Evolutionary conservation across 1,139 yeast genomes (phyloP), one percentile per base, ranked within the genome.

Genomic region (Magnusiomyces starmeri): DNA sequence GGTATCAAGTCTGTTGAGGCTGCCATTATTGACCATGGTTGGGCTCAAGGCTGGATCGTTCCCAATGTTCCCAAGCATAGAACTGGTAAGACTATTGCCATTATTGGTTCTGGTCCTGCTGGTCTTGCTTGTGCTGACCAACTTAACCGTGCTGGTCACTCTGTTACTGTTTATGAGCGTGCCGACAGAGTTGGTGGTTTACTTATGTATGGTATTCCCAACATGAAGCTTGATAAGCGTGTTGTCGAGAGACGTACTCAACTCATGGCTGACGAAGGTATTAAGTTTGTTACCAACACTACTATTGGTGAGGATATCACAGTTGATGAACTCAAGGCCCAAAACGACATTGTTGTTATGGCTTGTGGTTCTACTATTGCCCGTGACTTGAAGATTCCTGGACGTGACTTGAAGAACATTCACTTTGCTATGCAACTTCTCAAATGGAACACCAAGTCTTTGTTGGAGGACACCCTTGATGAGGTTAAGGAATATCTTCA

Each of bases 331-430:
- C 78, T 92, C 63, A 78, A 81, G 65, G 64, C 70, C 4, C 62
- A 72, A 24, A 76, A 78, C 65, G 96, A 88, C 69, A 96, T 96
- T 24, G 95, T 92, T 56, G 78, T 92, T 20, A 77, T 87, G 62
- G 90, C 97, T n/a, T 89, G 90, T 63, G 98, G 98, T 51, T 86
- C 96, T 20, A 92, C 98, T 44, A 87, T 92, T 64, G 95, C 98
- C 63, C 82, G 98, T 71, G 98, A 92, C 69, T 78, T 92, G 71
- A 81, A 79, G 69, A 90, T 92, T 61, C 96, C 96, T 52, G 97
- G 97, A 56, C 88, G 98, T 71, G 89, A 85, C 55, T 75, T 87
- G 67, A 82, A 83, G 66, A 89, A 90, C 72, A 87, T 92, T 72
- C 85, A 85, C 73, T 92, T 79, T 71, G 98, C 98, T 55, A 90